Conservation (phyloP, 1,284 basidiomycete species). For the Cystobasidium slooffiae region DNA sequence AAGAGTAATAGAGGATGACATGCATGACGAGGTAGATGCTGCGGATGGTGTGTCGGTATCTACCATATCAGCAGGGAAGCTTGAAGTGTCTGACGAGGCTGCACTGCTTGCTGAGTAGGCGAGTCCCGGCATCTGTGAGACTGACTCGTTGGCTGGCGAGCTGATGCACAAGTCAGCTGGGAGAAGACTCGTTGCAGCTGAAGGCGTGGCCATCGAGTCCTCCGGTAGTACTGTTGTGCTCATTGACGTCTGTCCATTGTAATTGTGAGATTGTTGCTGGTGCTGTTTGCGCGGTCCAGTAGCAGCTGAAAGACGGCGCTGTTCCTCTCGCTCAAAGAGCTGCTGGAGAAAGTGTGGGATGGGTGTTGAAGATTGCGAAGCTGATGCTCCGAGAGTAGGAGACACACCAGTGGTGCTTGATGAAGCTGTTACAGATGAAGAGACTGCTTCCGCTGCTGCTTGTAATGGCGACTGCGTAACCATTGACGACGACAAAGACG, state of each 20-base stretch:
- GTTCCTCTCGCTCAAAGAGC: slow-evolving; percentile 31
- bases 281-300: background rate
- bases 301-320: slow-evolving; percentile 3
- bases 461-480: background rate
- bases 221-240: background rate
- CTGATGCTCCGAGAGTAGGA: background rate
- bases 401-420: background rate
- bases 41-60: background rate
- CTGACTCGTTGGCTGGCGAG: background rate
- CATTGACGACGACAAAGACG: too few relatives aligned
- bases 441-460: background rate
- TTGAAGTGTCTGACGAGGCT: slow-evolving; percentile 19
- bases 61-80: slow-evolving; percentile 11
- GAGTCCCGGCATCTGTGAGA: slow-evolving; percentile 12
- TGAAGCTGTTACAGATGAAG: background rate
- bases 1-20: background rate
- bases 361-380: background rate
- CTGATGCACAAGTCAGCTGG: slow-evolving; percentile 14
- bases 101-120: slow-evolving; percentile 21
- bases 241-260: slow-evolving; percentile 1
- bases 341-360: slow-evolving; percentile 10
- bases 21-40: background rate
- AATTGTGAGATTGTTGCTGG: background rate
- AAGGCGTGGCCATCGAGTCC: background rate
- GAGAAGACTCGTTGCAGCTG: background rate